phyloP scores from a whole-genome alignment of 1,284 basidiomycete species.

The Pseudozyma tsukubaensis region DNA sequence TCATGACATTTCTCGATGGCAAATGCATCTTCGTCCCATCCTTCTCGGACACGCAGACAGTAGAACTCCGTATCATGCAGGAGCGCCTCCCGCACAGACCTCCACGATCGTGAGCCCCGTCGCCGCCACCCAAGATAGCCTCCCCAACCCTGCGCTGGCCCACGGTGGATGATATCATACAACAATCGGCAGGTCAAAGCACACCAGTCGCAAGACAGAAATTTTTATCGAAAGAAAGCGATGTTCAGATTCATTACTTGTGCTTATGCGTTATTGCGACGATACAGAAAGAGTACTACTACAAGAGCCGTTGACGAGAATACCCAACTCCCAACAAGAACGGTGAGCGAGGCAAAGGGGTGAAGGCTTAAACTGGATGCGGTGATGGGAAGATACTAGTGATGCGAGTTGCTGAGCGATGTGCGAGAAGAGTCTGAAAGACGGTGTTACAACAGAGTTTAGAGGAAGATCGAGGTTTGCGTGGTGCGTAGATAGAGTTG shows the following conservation, averaged over 20 bases:
- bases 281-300: constrained; percentile 24
- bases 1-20: too few species aligned
- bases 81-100: too few species aligned
- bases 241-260: constrained; percentile 30
- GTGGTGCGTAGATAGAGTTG: background rate
- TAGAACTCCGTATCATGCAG: too few species aligned
- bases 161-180: too few species aligned
- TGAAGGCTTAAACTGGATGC: constrained; percentile 34
- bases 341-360: constrained; percentile 23
- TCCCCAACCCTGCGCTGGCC: too few species aligned
- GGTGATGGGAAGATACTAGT: constrained; percentile 9
- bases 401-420: constrained; percentile 25
- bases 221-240: background rate
- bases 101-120: too few species aligned
- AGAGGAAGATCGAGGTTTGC: background rate
- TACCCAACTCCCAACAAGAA: constrained; percentile 16
- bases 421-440: background rate
- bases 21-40: too few species aligned
- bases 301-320: constrained; percentile 46
- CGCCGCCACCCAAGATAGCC: too few species aligned
- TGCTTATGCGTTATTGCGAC: constrained; percentile 30
- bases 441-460: constrained; percentile 27
- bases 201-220: background rate
- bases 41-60: background rate
- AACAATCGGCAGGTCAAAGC: too few species aligned